phyloP scores from a whole-genome alignment of 2,329 filamentous ascomycete species.

The Fusarium acutatum region DNA sequence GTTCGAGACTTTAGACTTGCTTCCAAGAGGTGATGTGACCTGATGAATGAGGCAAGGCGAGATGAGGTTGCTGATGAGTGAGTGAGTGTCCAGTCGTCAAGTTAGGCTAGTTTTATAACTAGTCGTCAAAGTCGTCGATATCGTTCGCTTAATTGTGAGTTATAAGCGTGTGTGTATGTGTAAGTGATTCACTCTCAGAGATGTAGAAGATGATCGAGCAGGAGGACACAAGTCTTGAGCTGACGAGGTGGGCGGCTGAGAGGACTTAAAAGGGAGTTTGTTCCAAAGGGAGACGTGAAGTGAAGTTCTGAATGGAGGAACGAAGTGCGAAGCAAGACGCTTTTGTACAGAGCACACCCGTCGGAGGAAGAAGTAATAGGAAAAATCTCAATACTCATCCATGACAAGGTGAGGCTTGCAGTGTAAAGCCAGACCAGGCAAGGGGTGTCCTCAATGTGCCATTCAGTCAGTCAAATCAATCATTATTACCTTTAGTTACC shows the following conservation, averaged over 20 bases:
- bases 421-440: slow-evolving; percentile 12
- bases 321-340: slow-evolving; percentile 33
- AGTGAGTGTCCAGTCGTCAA: not conserved
- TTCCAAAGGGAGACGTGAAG: slow-evolving; percentile 31
- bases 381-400: slow-evolving; percentile 18
- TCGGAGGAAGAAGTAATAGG: slow-evolving; percentile 19
- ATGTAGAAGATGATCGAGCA: not conserved
- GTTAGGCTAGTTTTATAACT: slow-evolving; percentile 7
- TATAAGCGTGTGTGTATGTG: slow-evolving; percentile 18
- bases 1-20: slow-evolving; percentile 3
- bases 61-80: not conserved
- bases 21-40: slow-evolving; percentile 24
- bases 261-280: slow-evolving; percentile 23
- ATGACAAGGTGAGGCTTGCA: slow-evolving; percentile 19
- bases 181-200: slow-evolving; percentile 30
- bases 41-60: slow-evolving; percentile 27
- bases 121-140: slow-evolving; percentile 20
- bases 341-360: slow-evolving; percentile 34
- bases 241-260: not conserved
- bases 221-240: not conserved
- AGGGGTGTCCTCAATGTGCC: slow-evolving; percentile 19
- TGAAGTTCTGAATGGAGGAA: slow-evolving; percentile 31
- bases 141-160: slow-evolving; percentile 22
- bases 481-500: slow-evolving; percentile 16
- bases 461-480: slow-evolving; percentile 7